phyloP scores from a whole-genome alignment of 2,329 filamentous ascomycete species.

The Aspergillus ustus region DNA sequence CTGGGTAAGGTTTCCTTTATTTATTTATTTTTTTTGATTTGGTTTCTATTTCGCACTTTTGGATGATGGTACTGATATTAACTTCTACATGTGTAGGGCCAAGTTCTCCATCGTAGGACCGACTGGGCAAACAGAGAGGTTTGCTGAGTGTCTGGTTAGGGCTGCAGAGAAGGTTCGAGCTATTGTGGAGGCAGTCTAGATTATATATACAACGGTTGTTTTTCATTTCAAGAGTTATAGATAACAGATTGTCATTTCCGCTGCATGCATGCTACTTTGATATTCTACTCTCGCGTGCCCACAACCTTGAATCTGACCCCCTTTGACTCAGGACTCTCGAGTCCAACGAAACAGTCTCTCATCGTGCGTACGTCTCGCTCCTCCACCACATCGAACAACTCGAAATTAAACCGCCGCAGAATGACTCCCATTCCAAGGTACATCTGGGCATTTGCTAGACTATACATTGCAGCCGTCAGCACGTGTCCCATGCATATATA shows the following conservation, averaged over 20 bases:
- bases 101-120: conserved; percentile 3
- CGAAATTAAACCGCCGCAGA: conserved; percentile 1
- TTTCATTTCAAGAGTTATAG: too few relatives aligned
- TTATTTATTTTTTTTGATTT: neutral
- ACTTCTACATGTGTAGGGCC: neutral
- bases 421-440: neutral
- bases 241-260: too few relatives aligned
- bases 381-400: neutral
- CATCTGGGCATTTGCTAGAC: conserved; percentile 4
- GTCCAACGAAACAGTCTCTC: conserved; percentile 3
- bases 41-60: neutral
- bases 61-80: neutral
- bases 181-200: neutral
- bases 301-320: neutral
- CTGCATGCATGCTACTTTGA: too few relatives aligned
- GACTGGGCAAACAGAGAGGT: neutral
- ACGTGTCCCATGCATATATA: neutral
- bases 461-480: neutral
- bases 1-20: too few relatives aligned
- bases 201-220: neutral
- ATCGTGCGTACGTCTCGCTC: neutral
- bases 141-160: conserved; percentile 3
- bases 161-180: neutral
- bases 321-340: neutral
- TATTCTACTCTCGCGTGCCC: neutral